These are phyloP conservation scores for Scedosporium dehoogii DNA, from an alignment of 2,329 filamentous ascomycete genomes.

Conservation along the genomic window DNA sequence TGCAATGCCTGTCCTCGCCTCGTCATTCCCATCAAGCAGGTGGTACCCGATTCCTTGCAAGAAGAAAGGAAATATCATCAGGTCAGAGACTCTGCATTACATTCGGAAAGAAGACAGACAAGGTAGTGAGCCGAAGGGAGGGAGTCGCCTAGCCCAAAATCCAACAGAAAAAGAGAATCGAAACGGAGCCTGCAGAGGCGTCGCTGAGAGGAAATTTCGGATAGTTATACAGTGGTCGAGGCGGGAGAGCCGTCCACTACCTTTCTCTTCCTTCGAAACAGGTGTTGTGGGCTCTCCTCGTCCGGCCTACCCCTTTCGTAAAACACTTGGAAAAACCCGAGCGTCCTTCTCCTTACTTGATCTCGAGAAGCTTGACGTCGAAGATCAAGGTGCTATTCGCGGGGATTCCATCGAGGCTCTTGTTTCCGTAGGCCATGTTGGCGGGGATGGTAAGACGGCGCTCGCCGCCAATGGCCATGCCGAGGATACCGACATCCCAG, in stretches of 20 bases:
- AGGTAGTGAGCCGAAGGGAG: not conserved
- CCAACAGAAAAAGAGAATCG: not conserved
- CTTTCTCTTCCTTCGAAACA: not conserved
- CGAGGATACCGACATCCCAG: constrained; percentile 89
- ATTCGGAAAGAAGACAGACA: constrained; percentile 6
- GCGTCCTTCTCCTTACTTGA: constrained; percentile 51
- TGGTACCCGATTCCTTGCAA: not conserved
- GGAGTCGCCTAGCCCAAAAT: not conserved
- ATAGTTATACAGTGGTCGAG: not conserved
- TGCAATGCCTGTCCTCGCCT: constrained; percentile 27
- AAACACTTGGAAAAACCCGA: not conserved
- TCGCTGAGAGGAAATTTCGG: not conserved
- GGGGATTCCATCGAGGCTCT: constrained; percentile 74
- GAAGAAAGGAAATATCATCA: constrained; percentile 18
- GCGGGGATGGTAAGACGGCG: constrained; percentile 85
- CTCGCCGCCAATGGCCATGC: constrained; percentile 91
- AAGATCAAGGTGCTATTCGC: constrained; percentile 86
- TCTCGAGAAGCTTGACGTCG: constrained; percentile 77
- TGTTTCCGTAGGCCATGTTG: constrained; percentile 80
- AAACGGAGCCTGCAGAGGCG: not conserved
- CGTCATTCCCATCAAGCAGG: constrained; percentile 32
- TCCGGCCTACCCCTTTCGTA: not conserved
- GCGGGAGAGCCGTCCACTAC: not conserved
- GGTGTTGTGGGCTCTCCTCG: not conserved
- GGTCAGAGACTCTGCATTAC: constrained; percentile 36